Evolutionary conservation across 2,329 filamentous ascomycete genomes (phyloP).

Genomic region (Penicillium digitatum): DNA sequence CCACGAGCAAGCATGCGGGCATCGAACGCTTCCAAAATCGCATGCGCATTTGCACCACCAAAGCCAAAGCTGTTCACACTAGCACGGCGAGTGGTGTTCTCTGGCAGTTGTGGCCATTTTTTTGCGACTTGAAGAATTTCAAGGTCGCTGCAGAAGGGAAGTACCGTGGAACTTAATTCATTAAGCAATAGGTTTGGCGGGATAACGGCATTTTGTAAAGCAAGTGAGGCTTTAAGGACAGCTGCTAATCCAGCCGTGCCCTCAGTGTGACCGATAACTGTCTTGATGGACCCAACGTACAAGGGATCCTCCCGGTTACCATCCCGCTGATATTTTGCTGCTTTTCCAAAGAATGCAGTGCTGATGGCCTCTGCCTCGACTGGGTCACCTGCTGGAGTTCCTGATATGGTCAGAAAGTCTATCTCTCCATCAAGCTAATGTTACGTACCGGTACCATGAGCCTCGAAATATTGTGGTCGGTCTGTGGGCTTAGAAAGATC

Average conservation of each 20-base stretch:
- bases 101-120: slow-evolving; percentile 22
- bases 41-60: slow-evolving; percentile 38
- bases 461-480: slow-evolving; percentile 44
- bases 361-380: slow-evolving; percentile 24
- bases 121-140: slow-evolving; percentile 19
- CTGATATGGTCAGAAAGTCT: slow-evolving; percentile 4
- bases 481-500: slow-evolving; percentile 25
- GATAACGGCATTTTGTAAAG: slow-evolving; percentile 38
- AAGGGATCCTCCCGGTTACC: slow-evolving; percentile 7
- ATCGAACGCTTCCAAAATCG: slow-evolving; percentile 37
- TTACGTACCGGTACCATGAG: slow-evolving; percentile 44
- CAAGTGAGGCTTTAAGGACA: slow-evolving; percentile 36
- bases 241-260: slow-evolving; percentile 32
- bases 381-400: slow-evolving; percentile 25
- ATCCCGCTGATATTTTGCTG: slow-evolving; percentile 8
- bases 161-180: slow-evolving; percentile 24
- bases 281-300: slow-evolving; percentile 34
- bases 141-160: slow-evolving; percentile 24
- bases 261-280: slow-evolving; percentile 36
- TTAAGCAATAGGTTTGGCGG: slow-evolving; percentile 31
- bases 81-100: slow-evolving; percentile 30
- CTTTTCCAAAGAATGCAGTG: slow-evolving; percentile 18
- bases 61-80: slow-evolving; percentile 48
- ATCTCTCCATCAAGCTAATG: not conserved
- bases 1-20: not conserved